Evolutionary conservation across 1,284 basidiomycete species (phyloP).

Genomic region (Blastosporella zonata): DNA sequence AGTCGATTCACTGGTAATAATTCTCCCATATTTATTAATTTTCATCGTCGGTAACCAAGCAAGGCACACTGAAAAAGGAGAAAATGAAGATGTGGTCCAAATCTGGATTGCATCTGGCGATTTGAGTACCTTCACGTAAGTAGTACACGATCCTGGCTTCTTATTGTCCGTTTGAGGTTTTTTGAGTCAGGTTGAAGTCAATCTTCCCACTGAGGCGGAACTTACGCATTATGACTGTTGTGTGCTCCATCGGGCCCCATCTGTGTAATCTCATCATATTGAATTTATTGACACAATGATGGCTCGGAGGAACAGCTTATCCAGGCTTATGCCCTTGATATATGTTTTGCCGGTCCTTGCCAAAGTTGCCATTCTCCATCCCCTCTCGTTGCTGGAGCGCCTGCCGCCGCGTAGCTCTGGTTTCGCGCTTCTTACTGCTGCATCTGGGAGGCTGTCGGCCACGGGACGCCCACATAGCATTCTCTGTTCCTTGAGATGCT

Average conservation of each 20-base stretch:
- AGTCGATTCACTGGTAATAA: too few relatives aligned
- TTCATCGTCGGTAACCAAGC: not conserved
- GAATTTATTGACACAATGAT: conserved; percentile 7
- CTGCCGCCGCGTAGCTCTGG: not conserved
- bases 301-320: conserved; percentile 2
- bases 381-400: conserved; percentile 1
- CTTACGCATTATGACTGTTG: conserved; percentile 15
- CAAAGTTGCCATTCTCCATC: not conserved
- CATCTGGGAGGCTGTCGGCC: conserved; percentile 3
- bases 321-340: conserved; percentile 1
- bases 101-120: not conserved
- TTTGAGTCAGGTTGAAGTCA: not conserved
- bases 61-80: not conserved
- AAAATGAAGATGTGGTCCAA: conserved; percentile 2
- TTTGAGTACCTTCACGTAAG: too few relatives aligned
- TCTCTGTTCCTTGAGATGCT: conserved; percentile 26
- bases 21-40: too few relatives aligned
- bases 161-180: not conserved
- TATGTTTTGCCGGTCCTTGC: not conserved
- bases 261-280: not conserved
- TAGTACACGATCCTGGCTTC: too few relatives aligned
- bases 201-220: not conserved
- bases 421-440: not conserved
- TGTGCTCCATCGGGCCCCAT: conserved; percentile 7
- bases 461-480: conserved; percentile 1